These are phyloP conservation scores for Eleusine coracana DNA, from an alignment of 176 grass and related monocot species.

Conservation along the genomic window DNA sequence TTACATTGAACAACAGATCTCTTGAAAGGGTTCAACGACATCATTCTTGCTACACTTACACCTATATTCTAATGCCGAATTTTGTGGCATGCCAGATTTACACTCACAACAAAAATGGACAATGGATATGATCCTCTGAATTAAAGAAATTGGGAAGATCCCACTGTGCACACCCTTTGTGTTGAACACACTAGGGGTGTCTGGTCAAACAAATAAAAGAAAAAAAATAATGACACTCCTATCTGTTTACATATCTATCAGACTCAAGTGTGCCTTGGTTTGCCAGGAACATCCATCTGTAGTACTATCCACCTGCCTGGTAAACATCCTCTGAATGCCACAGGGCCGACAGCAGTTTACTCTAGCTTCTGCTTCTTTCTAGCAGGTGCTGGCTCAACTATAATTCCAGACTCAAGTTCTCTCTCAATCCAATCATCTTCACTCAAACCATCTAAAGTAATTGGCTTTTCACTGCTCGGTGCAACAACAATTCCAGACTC, in stretches of 20 bases:
- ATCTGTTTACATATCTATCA: conserved; percentile 8
- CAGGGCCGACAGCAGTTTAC: conserved; percentile 31
- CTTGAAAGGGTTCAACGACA: not conserved
- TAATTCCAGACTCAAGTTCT: conserved; percentile 64
- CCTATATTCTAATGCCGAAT: conserved; percentile 32
- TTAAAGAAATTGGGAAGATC: conserved; percentile 8
- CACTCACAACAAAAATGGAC: conserved; percentile 27
- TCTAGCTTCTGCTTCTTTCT: conserved; percentile 42
- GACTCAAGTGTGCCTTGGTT: not conserved
- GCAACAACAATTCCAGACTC: conserved; percentile 46
- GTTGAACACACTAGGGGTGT: conserved; percentile 12
- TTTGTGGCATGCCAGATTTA: conserved; percentile 33
- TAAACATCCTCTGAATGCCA: conserved; percentile 5
- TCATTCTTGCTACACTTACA: conserved; percentile 27
- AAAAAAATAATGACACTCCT: conserved; percentile 3
- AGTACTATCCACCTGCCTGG: conserved; percentile 29
- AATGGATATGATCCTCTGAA: conserved; percentile 8
- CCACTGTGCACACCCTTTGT: conserved; percentile 3
- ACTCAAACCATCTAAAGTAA: conserved; percentile 45
- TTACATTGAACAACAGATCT: conserved; percentile 18
- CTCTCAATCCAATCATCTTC: conserved; percentile 67
- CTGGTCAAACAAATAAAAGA: conserved; percentile 15
- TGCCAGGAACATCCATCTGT: not conserved
- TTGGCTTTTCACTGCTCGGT: conserved; percentile 15
- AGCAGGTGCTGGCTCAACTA: conserved; percentile 38